Base-by-base conservation (phyloP, 768 basidiomycete species). In the Boletus bicolor region DNA sequence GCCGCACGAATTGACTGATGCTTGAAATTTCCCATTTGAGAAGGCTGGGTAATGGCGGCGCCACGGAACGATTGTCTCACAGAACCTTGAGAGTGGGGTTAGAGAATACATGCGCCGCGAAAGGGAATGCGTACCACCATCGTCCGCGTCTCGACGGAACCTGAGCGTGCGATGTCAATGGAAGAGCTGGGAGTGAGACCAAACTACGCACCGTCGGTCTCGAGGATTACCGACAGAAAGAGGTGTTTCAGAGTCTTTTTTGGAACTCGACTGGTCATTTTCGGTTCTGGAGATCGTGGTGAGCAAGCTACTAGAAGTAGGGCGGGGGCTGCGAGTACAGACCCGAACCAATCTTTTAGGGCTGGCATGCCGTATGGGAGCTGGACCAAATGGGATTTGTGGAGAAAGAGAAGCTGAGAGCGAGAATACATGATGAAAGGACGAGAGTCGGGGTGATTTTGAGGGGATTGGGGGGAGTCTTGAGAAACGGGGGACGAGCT, bases 21-120 rank as follows among this genome's bases (percentile, higher is more conserved):
- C 67, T 91, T 89, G 72, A 93, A 93, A 67, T 91, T 92, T 46
- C 91, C 91, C 91, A 93, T 93, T 74, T 93, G 91, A 36, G 91
- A 90, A 28, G 90, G 89, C 64, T 93, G 91, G 26, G 88, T 82
- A 47, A 88, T 63, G 26, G 72, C 60, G 14, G 72, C 77, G 12
- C 89, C 80, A 32, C 89, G 83, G 66, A 91, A 92, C 7, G 84
- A 79, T 26, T 87, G 81, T 54, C 91, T 80, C 11, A 82, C 65
- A 44, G 83, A 71, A 50, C 78, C 71, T 72, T 85, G 82, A 81
- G 42, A 36, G 45, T 26, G 37, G 28, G 2, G 38, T 66, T 32
- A 57, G 52, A 39, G 47, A 47, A 35, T 32, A 45, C 37, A 45
- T 41, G 46, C 30, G 49, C 17, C 26, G n/a, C 37, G 32, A 55